A percentile compares a stretch with the other conserved stretches of the same genome.
Conservation (phyloP, 192 early-diverging fungal genomes). For the Coemansia interrupta region DNA sequence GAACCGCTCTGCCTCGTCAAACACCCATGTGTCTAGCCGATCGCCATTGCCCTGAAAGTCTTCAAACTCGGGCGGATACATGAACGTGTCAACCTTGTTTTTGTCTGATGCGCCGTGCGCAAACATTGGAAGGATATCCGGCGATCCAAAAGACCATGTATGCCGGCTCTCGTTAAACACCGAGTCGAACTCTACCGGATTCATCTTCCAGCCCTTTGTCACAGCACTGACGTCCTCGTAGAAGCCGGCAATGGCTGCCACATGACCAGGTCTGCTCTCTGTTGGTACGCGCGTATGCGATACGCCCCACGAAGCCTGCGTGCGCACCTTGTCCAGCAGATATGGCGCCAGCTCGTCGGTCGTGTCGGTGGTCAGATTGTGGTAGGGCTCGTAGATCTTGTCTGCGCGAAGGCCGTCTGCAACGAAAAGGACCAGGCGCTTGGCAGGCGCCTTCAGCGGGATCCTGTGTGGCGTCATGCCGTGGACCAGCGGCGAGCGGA, state of each 20-base stretch:
- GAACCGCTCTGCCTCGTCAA: slow-evolving; percentile 73
- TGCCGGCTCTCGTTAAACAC: slow-evolving; percentile 90
- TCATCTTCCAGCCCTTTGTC: slow-evolving; percentile 96
- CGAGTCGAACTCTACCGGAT: slow-evolving; percentile 95
- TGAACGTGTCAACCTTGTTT: slow-evolving; percentile 77
- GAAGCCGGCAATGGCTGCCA: slow-evolving; percentile 96
- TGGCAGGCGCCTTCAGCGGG: slow-evolving; percentile 69
- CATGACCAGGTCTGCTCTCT: slow-evolving; percentile 92
- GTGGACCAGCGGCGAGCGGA: slow-evolving; percentile 95
- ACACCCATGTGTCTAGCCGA: slow-evolving; percentile 87
- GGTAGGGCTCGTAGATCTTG: slow-evolving; percentile 79
- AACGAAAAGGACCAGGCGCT: slow-evolving; percentile 83
- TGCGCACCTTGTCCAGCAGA: slow-evolving; percentile 58
- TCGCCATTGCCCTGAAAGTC: slow-evolving; percentile 87
- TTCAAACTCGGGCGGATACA: slow-evolving; percentile 84
- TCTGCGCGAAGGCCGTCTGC: slow-evolving; percentile 93
- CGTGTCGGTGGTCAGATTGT: slow-evolving; percentile 34
- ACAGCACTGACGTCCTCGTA: slow-evolving; percentile 98
- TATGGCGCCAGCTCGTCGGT: slow-evolving; percentile 53
- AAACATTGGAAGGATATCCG: slow-evolving; percentile 97
- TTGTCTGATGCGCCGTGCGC: slow-evolving; percentile 82
- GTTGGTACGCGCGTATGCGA: slow-evolving; percentile 93
- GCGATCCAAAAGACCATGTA: slow-evolving; percentile 97
- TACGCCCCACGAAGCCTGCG: slow-evolving; percentile 72
- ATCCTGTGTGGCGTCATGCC: slow-evolving; percentile 87